Evolutionary conservation across 2,329 filamentous ascomycete species (phyloP).

Genomic region (Calonectria montana): DNA sequence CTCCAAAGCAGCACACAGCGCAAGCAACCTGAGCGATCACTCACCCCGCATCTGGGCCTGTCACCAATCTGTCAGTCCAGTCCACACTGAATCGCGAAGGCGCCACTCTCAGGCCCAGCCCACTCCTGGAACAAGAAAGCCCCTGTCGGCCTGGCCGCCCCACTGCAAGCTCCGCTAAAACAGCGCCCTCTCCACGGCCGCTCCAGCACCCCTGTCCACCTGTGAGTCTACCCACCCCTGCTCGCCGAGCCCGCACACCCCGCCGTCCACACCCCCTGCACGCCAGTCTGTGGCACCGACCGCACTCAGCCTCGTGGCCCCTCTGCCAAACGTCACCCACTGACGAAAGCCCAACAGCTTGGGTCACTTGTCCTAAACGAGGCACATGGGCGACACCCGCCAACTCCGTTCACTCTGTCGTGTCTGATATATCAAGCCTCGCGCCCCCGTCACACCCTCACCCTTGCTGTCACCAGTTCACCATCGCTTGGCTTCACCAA

Average conservation of each 20-base stretch:
- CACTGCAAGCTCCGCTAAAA: slow-evolving; percentile 18
- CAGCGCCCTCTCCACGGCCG: slow-evolving; percentile 29
- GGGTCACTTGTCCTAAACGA: slow-evolving; percentile 45
- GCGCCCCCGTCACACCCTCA: slow-evolving; percentile 36
- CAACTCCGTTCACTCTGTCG: slow-evolving; percentile 35
- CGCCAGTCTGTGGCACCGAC: slow-evolving; percentile 36
- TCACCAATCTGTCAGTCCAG: slow-evolving; percentile 8
- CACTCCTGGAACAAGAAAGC: slow-evolving; percentile 21
- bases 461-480: slow-evolving; percentile 34
- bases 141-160: slow-evolving; percentile 18
- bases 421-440: slow-evolving; percentile 44
- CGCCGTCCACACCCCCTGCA: slow-evolving; percentile 16
- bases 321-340: slow-evolving; percentile 54
- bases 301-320: slow-evolving; percentile 55
- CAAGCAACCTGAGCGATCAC: slow-evolving; percentile 1
- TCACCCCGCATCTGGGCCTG: slow-evolving; percentile 13
- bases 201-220: slow-evolving; percentile 32
- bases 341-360: slow-evolving; percentile 49
- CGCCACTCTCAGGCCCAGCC: slow-evolving; percentile 21
- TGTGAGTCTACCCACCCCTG: slow-evolving; percentile 13
- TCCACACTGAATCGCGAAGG: slow-evolving; percentile 21
- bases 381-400: slow-evolving; percentile 43
- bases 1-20: slow-evolving; percentile 10
- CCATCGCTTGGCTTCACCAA: slow-evolving; percentile 23
- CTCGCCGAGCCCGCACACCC: not conserved